These are phyloP conservation scores for Wallacemonas sp. DNA, from an alignment of 208 protist genomes.

Conservation along the genomic window DNA sequence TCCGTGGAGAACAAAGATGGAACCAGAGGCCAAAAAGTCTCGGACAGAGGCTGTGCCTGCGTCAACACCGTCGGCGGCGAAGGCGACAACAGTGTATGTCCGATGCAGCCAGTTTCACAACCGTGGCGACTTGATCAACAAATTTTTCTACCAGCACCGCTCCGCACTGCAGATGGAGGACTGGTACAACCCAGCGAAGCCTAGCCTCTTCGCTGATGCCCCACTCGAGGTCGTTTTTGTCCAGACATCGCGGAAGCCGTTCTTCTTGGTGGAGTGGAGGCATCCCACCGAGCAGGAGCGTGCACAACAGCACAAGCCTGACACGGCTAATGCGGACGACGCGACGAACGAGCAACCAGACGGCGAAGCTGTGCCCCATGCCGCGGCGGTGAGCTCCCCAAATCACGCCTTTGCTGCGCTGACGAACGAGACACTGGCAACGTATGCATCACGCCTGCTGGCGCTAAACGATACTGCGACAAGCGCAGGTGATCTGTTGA, in stretches of 20 bases:
- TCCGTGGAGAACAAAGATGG: conserved; percentile 7
- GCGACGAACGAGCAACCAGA: neutral
- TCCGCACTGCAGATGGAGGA: conserved; percentile 30
- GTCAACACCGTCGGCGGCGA: neutral
- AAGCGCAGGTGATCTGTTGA: neutral
- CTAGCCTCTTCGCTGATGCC: conserved; percentile 30
- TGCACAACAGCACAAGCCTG: conserved; percentile 11
- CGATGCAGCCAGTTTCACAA: conserved; percentile 49
- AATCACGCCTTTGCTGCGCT: conserved; percentile 8
- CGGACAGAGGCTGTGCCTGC: neutral
- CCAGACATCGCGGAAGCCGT: conserved; percentile 65
- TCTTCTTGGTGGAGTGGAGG: conserved; percentile 80
- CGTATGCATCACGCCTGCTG: conserved; percentile 18
- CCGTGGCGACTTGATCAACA: conserved; percentile 72
- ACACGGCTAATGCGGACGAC: neutral
- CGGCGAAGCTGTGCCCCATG: neutral
- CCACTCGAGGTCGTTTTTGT: conserved; percentile 77
- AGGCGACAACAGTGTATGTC: conserved; percentile 57
- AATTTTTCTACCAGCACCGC: conserved; percentile 56
- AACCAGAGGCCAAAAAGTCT: conserved; percentile 6
- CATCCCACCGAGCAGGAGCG: conserved; percentile 38
- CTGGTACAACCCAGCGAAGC: conserved; percentile 25
- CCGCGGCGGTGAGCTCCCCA: conserved; percentile 2
- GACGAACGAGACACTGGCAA: neutral
- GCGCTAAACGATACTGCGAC: conserved; percentile 11